Conservation (phyloP, 2,329 filamentous ascomycete species). For the Polychaeton citri region DNA sequence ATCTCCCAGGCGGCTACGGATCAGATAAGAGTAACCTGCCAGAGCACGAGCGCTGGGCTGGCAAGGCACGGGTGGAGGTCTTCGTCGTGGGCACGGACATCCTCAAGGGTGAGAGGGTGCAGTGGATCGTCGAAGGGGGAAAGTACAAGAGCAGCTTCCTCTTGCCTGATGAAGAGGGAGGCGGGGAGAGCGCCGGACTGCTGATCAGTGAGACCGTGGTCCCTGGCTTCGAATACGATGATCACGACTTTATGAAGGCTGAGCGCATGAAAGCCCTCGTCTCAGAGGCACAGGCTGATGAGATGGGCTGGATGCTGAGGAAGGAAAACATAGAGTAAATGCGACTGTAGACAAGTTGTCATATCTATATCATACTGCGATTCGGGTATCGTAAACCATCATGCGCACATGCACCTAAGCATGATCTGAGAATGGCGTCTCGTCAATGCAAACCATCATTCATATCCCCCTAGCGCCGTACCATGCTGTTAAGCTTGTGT, state of each 20-base stretch:
- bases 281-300: slow-evolving; percentile 33
- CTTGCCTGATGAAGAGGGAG: slow-evolving; percentile 31
- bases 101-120: slow-evolving; percentile 44
- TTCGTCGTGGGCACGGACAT: slow-evolving; percentile 51
- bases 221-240: slow-evolving; percentile 53
- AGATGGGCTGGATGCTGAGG: slow-evolving; percentile 34
- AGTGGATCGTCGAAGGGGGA: slow-evolving; percentile 57
- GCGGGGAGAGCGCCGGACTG: slow-evolving; percentile 32
- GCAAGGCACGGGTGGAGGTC: slow-evolving; percentile 43
- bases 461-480: no score
- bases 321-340: slow-evolving; percentile 8
- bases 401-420: no score
- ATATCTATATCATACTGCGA: background rate
- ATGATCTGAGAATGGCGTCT: no score
- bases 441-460: no score
- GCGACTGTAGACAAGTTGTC: background rate
- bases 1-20: slow-evolving; percentile 19
- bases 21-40: slow-evolving; percentile 42
- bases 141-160: slow-evolving; percentile 54
- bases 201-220: slow-evolving; percentile 57
- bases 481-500: no score
- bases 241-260: slow-evolving; percentile 51
- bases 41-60: slow-evolving; percentile 28
- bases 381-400: background rate
- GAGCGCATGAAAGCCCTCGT: slow-evolving; percentile 41